These are phyloP conservation scores for Vigna nakashimae DNA, from an alignment of 306 rosid genomes.

Conservation along the genomic window DNA sequence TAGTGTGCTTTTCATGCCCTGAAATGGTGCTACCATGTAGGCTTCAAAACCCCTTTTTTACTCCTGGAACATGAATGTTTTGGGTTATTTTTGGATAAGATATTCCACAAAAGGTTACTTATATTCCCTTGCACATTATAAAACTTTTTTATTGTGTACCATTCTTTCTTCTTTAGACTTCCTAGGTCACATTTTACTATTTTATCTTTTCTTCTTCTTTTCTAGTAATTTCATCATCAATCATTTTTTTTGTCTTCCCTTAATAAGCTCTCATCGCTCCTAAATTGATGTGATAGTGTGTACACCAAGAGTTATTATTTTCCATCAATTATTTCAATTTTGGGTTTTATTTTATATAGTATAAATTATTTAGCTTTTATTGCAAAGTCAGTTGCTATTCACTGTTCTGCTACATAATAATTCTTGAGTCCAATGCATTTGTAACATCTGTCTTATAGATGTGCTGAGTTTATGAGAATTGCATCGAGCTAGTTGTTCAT, in stretches of 20 bases:
- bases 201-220: background rate
- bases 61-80: background rate
- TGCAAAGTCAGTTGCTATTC: background rate
- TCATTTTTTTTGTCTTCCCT: too few species aligned
- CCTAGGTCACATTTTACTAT: background rate
- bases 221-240: too few species aligned
- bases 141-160: background rate
- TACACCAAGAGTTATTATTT: too few species aligned
- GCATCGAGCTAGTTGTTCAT: background rate
- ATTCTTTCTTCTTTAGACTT: background rate
- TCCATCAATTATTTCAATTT: too few species aligned
- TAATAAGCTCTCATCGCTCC: background rate
- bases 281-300: background rate
- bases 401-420: too few species aligned
- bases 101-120: background rate
- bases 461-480: background rate
- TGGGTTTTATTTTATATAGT: too few species aligned
- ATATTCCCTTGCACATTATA: background rate
- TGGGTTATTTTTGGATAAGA: background rate
- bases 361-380: background rate
- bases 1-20: background rate
- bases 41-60: background rate
- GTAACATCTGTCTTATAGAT: too few species aligned
- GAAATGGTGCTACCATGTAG: background rate
- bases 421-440: too few species aligned